Evolutionary conservation across 2,329 filamentous ascomycete genomes (phyloP).

Genomic region (Zalaria sp.): DNA sequence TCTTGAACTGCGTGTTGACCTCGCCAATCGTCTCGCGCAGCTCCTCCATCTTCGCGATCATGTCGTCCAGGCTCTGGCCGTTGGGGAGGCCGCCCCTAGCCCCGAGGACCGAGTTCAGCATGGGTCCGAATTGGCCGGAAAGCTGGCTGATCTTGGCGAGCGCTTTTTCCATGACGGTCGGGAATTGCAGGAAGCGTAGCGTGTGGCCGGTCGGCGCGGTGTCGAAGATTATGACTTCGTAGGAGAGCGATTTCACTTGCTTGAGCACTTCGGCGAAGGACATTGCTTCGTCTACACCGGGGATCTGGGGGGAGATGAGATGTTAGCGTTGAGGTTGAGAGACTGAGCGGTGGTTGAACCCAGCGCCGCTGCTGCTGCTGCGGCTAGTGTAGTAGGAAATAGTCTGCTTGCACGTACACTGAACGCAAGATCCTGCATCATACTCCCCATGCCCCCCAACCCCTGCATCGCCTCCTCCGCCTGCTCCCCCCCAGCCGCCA

Average conservation of each 20-base stretch:
- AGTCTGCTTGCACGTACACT: too few relatives aligned
- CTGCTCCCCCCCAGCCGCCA: constrained; percentile 63
- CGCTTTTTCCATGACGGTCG: constrained; percentile 93
- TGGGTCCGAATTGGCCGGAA: constrained; percentile 85
- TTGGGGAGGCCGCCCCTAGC: constrained; percentile 65
- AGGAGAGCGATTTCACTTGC: constrained; percentile 96
- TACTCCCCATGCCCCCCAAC: constrained; percentile 61
- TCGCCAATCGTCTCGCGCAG: constrained; percentile 86
- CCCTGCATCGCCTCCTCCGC: constrained; percentile 57
- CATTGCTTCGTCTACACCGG: constrained; percentile 98
- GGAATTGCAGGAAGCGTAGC: constrained; percentile 95
- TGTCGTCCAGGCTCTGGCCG: constrained; percentile 82
- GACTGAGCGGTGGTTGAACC: too few relatives aligned
- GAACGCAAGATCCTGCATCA: constrained; percentile 99
- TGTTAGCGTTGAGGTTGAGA: neutral
- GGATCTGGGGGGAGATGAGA: constrained; percentile 55
- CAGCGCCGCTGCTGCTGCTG: too few relatives aligned
- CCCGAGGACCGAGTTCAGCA: constrained; percentile 87
- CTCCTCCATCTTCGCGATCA: constrained; percentile 88
- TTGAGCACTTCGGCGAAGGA: constrained; percentile 98
- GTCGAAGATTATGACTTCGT: constrained; percentile 98
- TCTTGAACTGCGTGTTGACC: constrained; percentile 97
- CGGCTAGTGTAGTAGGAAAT: too few relatives aligned
- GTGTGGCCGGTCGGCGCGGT: constrained; percentile 97
- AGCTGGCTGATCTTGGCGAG: constrained; percentile 94